These are phyloP conservation scores for Lichtheimia ramosa DNA, from an alignment of 371 early-diverging fungal species.

Conservation along the genomic window DNA sequence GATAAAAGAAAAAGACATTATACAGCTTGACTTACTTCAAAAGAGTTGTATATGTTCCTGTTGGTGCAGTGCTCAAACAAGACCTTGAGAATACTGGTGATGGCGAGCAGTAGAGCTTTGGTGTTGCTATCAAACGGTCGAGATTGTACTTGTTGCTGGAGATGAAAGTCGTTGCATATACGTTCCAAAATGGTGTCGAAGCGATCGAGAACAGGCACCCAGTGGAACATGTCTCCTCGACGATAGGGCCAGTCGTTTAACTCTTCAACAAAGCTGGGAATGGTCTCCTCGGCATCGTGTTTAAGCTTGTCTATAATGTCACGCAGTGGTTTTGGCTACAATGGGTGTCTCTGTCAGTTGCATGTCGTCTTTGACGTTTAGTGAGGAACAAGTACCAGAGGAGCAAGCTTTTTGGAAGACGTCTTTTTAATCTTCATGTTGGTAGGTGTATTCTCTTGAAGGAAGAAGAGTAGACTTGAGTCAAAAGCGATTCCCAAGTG, in stretches of 20 bases:
- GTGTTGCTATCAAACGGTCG: slow-evolving; percentile 54
- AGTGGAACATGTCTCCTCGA: slow-evolving; percentile 92
- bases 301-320: slow-evolving; percentile 57
- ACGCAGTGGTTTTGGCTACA: slow-evolving; percentile 58
- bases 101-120: slow-evolving; percentile 63
- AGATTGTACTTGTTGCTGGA: slow-evolving; percentile 61
- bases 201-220: slow-evolving; percentile 93
- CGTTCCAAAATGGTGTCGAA: slow-evolving; percentile 83
- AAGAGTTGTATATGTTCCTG: slow-evolving; percentile 89
- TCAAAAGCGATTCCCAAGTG: too few relatives aligned
- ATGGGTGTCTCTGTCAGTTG: too few relatives aligned
- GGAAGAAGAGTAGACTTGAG: too few relatives aligned
- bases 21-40: slow-evolving; percentile 64
- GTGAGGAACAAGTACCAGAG: slow-evolving; percentile 46
- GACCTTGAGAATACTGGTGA: slow-evolving; percentile 73
- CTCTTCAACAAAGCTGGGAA: slow-evolving; percentile 50
- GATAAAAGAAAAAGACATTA: too few relatives aligned
- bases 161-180: slow-evolving; percentile 61
- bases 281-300: slow-evolving; percentile 54
- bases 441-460: background rate
- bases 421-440: slow-evolving; percentile 73
- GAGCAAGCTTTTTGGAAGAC: slow-evolving; percentile 62
- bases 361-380: background rate
- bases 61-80: slow-evolving; percentile 95
- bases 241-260: slow-evolving; percentile 74